Conservation (phyloP, 2,329 filamentous ascomycete genomes). For the Phyllosticta citriasiana region DNA sequence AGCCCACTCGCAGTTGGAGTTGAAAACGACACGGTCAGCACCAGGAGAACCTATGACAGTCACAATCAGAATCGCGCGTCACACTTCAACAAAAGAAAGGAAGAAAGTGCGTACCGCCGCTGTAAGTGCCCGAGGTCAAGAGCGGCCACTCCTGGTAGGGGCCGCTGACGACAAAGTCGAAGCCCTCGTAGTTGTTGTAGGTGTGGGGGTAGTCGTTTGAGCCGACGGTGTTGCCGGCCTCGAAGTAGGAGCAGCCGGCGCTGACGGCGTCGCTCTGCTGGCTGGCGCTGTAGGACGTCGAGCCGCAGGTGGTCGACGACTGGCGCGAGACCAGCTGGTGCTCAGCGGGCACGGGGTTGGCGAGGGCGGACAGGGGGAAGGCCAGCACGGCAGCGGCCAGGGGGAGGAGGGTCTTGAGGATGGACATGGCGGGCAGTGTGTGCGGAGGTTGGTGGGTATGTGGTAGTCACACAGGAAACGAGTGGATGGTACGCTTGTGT, state of each 20-base stretch:
- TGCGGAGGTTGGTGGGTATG: neutral
- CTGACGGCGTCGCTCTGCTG: conserved; percentile 42
- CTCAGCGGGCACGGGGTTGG: conserved; percentile 13
- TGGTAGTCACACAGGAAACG: neutral
- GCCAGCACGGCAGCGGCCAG: conserved; percentile 11
- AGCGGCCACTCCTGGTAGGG: conserved; percentile 58
- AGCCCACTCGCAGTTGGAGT: conserved; percentile 44
- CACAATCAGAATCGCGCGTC: neutral
- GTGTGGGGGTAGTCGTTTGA: conserved; percentile 45
- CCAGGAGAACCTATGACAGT: conserved; percentile 46
- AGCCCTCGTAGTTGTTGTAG: conserved; percentile 55
- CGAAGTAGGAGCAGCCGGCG: conserved; percentile 43
- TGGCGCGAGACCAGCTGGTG: conserved; percentile 26
- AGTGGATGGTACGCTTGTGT: neutral
- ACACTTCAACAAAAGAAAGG: neutral
- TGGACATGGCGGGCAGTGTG: conserved; percentile 5
- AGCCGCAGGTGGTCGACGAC: conserved; percentile 45
- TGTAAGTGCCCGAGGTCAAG: conserved; percentile 41
- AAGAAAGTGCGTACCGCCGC: conserved; percentile 38
- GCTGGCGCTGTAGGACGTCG: conserved; percentile 40
- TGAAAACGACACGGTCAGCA: conserved; percentile 58
- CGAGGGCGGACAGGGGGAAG: conserved; percentile 13
- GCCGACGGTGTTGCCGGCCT: conserved; percentile 27
- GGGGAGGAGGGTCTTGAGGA: conserved; percentile 4
- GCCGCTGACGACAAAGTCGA: conserved; percentile 46